Percentiles rank a stretch among this genome's conserved stretches.
Evolutionary conservation across 2,329 filamentous ascomycete genomes (phyloP).

Genomic region (Hypoxylon sp.): DNA sequence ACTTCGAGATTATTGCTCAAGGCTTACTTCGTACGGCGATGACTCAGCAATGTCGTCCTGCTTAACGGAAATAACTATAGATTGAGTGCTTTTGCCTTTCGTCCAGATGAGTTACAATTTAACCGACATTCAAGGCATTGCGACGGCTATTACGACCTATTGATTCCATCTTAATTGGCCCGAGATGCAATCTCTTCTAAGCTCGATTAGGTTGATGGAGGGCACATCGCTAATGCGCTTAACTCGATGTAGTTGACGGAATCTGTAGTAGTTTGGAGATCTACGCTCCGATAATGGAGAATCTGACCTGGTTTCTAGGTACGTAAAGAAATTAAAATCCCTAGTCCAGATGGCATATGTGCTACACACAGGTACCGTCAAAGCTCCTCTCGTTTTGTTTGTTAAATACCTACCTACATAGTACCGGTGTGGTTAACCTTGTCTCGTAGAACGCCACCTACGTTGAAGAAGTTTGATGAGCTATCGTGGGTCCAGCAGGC

Average conservation of each 20-base stretch:
- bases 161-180: slow-evolving; percentile 4
- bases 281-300: slow-evolving; percentile 14
- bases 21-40: background rate
- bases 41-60: background rate
- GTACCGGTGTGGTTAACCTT: slow-evolving; percentile 17
- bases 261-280: slow-evolving; percentile 10
- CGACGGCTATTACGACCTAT: background rate
- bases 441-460: slow-evolving; percentile 16
- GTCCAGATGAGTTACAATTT: background rate
- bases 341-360: background rate
- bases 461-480: slow-evolving; percentile 20
- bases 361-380: slow-evolving; percentile 8
- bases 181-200: slow-evolving; percentile 15
- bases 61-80: slow-evolving; percentile 8
- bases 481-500: slow-evolving; percentile 19
- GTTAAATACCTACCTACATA: slow-evolving; percentile 1
- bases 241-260: slow-evolving; percentile 10
- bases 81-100: background rate
- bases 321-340: background rate
- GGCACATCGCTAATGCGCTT: slow-evolving; percentile 2
- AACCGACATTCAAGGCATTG: slow-evolving; percentile 1
- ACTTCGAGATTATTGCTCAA: background rate
- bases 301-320: slow-evolving; percentile 12
- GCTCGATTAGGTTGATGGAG: background rate
- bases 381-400: slow-evolving; percentile 18